Evolutionary conservation across 2,329 filamentous ascomycete genomes (phyloP), one percentile per base, ranked within the genome.

Genomic region (Pseudogymnoascus sp.): DNA sequence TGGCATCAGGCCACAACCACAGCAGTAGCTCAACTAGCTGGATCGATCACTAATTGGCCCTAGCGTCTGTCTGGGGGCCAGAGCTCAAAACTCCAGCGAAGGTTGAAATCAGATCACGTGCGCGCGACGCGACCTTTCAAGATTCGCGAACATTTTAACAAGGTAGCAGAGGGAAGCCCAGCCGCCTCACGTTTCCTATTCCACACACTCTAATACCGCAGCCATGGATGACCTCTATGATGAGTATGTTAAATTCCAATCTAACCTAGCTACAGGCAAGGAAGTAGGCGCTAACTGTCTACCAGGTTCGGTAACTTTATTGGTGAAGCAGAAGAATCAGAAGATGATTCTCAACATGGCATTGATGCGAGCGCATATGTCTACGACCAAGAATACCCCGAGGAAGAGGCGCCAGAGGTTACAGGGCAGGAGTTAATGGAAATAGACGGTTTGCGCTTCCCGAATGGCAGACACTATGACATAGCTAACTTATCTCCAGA

Each of bases 211-310:
- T 29, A 55, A 25, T 42, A 60, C 39, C 59, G 59, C 61, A 64
- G 77, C 70, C 70, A 94, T 96, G 92, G 92, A 97, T 80, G 92
- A 97, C 77, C 86, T 97, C 70, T 97, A 97, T 75, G 93, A 97
- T 79, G 93, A 97, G 90, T 95, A 79, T 66, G 78, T 67, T 27
- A 3, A 65, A 63, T 7, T 21, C 15, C 27, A 68, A 65, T 60
- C 25, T 29, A 21, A 29, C 5, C 31, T 21, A 12, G 55, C 45
- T 29, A 48, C 9, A 37, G 21, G 15, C 33, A 10, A 33, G 2
- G 8, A 12, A 55, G 18, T 35, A 55, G 48, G 52, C 33, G 61
- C 67, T 70, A 69, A 69, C 65, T 62, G 36, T 59, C 59, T 39
- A 35, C 45, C 68, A 95, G 91, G 81, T 97, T 97, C 78, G 93